Evolutionary conservation across 129 eudicot species (phyloP).

Genomic region (Chrysanthemum makinoi): DNA sequence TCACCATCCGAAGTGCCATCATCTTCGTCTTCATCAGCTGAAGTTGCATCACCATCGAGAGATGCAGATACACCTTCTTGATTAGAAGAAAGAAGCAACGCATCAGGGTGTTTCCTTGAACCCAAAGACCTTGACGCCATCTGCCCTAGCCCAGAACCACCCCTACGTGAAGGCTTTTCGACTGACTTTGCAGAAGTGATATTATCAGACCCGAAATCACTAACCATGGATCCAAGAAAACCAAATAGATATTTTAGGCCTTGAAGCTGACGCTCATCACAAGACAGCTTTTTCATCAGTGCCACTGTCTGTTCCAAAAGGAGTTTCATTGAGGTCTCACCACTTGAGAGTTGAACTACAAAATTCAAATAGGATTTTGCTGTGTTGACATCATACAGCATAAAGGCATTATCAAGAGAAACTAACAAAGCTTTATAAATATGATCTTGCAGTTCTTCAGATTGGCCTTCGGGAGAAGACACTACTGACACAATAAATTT

Average conservation of each 20-base stretch:
- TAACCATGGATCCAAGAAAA: constrained; percentile 56
- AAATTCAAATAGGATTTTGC: constrained; percentile 74
- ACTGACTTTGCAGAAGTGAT: constrained; percentile 38
- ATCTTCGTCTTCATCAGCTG: constrained; percentile 96
- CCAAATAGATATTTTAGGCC: constrained; percentile 71
- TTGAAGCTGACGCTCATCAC: constrained; percentile 71
- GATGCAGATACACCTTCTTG: constrained; percentile 68
- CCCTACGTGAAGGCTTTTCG: constrained; percentile 51
- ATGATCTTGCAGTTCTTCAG: constrained; percentile 56
- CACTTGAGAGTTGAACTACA: constrained; percentile 72
- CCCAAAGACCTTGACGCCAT: constrained; percentile 56
- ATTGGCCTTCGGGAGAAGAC: constrained; percentile 44
- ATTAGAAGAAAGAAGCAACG: constrained; percentile 66
- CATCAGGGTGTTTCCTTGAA: constrained; percentile 62
- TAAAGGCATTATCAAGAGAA: constrained; percentile 76
- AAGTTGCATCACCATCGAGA: constrained; percentile 95
- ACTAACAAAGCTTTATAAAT: constrained; percentile 62
- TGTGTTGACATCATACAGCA: constrained; percentile 54
- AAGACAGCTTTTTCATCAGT: constrained; percentile 75
- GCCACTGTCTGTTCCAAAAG: constrained; percentile 53
- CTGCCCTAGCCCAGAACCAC: constrained; percentile 52
- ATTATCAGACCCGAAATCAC: constrained; percentile 61
- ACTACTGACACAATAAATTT: constrained; percentile 61
- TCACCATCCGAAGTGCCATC: constrained; percentile 99
- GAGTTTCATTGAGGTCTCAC: constrained; percentile 58